These are phyloP conservation scores for Plasmodium adleri DNA, from an alignment of 169 alveolate species.

Conservation along the genomic window DNA sequence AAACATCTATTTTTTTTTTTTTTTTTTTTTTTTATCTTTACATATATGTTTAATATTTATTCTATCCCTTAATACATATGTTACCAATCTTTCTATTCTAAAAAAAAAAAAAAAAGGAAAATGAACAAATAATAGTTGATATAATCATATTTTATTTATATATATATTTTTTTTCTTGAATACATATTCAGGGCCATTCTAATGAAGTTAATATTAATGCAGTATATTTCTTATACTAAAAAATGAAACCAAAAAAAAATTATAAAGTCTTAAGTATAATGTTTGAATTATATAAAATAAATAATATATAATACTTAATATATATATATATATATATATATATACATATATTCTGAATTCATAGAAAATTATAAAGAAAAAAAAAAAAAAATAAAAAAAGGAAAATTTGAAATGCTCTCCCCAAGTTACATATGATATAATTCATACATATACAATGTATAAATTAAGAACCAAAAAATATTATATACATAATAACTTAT, in stretches of 20 bases:
- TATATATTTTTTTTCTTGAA: slow-evolving; percentile 1
- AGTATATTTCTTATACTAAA: too few relatives aligned
- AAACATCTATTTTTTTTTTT: background rate
- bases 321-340: background rate
- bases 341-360: background rate
- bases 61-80: slow-evolving; percentile 37
- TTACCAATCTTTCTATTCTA: slow-evolving; percentile 66
- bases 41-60: slow-evolving; percentile 71
- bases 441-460: too few relatives aligned
- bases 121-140: too few relatives aligned
- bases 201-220: background rate
- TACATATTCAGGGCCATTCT: slow-evolving; percentile 26
- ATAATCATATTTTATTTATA: background rate
- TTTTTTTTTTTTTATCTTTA: slow-evolving; percentile 39
- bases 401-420: too few relatives aligned
- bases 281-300: too few relatives aligned
- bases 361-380: too few relatives aligned
- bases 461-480: too few relatives aligned
- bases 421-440: too few relatives aligned
- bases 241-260: too few relatives aligned
- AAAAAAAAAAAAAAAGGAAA: slow-evolving; percentile 3
- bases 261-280: too few relatives aligned
- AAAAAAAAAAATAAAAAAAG: too few relatives aligned
- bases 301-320: background rate
- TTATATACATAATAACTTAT: too few relatives aligned